Base-by-base conservation (phyloP, 306 rosid species). In the Quercus ilex region DNA sequence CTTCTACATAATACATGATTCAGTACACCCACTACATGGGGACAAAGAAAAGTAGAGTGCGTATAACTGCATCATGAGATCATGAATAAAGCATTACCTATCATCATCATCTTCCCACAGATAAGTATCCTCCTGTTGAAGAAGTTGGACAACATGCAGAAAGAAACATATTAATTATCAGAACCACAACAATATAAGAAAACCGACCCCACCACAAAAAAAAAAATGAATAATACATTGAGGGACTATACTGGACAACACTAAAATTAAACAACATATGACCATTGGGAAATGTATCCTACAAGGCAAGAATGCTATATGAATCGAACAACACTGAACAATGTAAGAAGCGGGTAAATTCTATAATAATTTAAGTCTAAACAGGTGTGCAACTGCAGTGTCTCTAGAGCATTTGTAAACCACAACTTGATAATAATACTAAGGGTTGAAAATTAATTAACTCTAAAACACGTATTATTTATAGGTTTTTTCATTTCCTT, bases 101-200 rank as follows among this genome's bases (percentile, higher is more conserved):
- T 92, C 97, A 83, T 95, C 98, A 59, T 95, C 98, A 78, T 95
- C 99, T 88, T 95, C 98, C 99, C 99, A 92, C 58, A 95, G 79
- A 76, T 95, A 92, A 68, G 99, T 92, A 82, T 95, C 99, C 86
- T 95, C 97, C 97, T 94, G 94, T 82, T 25, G 46, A 69, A 80
- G 75, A 82, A 63, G 74, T 82, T 58, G 49, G 74, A 74, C 55
- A 62, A 70, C 70, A 86, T 5, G 64, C 43, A 14, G 55, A 12
- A 33, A 74, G 12, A 76, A 88, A 83, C 81, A 64, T 55, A 71
- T 77, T 73, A 58, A 23, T 73, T 56, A 75, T 35, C 11, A n/a
- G 25, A 35, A 68, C 20, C 25, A 19, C 51, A 19, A 18, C 7
- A 3, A 68, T 10, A 67, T 1, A 67, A 33, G 17, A 35, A 67